phyloP scores from a whole-genome alignment of 768 basidiomycete species.

The Kwoniella dendrophila region DNA sequence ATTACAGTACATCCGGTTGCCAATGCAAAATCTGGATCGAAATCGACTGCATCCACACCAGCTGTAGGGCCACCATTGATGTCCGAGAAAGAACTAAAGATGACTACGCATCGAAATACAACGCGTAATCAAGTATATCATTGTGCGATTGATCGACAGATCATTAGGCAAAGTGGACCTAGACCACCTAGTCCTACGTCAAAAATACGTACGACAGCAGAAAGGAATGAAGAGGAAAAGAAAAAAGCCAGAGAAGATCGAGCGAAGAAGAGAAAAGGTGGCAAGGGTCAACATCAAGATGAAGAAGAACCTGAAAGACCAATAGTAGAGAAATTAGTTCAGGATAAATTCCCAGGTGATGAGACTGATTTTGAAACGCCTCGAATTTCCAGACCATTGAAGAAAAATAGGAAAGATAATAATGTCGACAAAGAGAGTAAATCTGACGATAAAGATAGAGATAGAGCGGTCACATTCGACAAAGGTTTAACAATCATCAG shows the following conservation, averaged over 20 bases:
- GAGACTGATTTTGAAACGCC: constrained; percentile 52
- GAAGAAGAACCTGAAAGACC: constrained; percentile 13
- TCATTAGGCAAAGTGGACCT: constrained; percentile 47
- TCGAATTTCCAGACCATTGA: constrained; percentile 30
- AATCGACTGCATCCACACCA: neutral
- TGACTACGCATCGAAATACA: constrained; percentile 51
- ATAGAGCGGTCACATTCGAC: constrained; percentile 52
- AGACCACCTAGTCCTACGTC: constrained; percentile 51
- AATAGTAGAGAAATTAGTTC: constrained; percentile 23
- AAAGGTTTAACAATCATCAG: constrained; percentile 51
- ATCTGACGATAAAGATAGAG: constrained; percentile 31
- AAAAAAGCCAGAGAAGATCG: constrained; percentile 39
- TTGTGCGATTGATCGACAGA: constrained; percentile 53
- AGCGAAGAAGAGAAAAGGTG: constrained; percentile 41
- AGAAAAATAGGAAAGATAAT: constrained; percentile 18
- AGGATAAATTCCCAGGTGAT: constrained; percentile 48
- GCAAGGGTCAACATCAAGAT: constrained; percentile 24
- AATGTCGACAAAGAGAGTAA: constrained; percentile 11
- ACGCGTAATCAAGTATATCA: constrained; percentile 52
- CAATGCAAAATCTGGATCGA: constrained; percentile 17
- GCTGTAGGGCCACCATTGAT: constrained; percentile 28
- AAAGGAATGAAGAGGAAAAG: constrained; percentile 45
- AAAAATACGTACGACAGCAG: constrained; percentile 50
- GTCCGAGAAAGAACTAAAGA: constrained; percentile 53
- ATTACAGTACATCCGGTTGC: constrained; percentile 31